Evolutionary conservation across 805 yeast species (phyloP).

Genomic region (Wickerhamiella alocasiicola): DNA sequence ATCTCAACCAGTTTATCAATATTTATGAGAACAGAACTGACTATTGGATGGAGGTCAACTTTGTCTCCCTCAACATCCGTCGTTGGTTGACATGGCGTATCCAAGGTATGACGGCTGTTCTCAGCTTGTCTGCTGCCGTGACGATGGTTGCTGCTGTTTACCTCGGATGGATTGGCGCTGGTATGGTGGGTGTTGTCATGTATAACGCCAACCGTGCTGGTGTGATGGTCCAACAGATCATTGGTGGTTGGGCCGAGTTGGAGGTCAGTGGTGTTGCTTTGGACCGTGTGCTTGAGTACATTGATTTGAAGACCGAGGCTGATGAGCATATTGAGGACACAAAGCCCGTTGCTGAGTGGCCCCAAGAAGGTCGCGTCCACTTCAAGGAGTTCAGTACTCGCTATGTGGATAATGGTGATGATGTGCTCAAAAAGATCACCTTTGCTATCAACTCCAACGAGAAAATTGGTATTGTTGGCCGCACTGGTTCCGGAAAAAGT

Average conservation of each 20-base stretch:
- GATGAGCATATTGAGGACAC: constrained; percentile 51
- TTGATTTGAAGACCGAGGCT: constrained; percentile 70
- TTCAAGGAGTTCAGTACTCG: constrained; percentile 66
- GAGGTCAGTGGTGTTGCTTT: constrained; percentile 88
- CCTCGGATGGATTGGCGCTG: constrained; percentile 57
- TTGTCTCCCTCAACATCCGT: constrained; percentile 70
- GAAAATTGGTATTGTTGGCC: constrained; percentile 89
- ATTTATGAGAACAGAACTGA: constrained; percentile 20
- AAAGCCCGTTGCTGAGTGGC: constrained; percentile 67
- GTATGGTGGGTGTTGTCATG: constrained; percentile 79
- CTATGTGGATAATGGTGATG: constrained; percentile 66
- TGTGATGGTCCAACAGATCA: constrained; percentile 78
- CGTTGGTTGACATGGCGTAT: constrained; percentile 89
- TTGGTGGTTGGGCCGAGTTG: constrained; percentile 83
- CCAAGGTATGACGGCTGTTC: constrained; percentile 70
- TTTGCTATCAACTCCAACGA: constrained; percentile 57
- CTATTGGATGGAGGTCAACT: constrained; percentile 31
- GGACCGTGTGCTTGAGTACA: constrained; percentile 72
- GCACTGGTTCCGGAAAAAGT: constrained; percentile 95
- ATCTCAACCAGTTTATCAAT: constrained; percentile 45
- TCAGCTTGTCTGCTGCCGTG: constrained; percentile 68
- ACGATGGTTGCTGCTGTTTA: constrained; percentile 52
- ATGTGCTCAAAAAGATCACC: constrained; percentile 57
- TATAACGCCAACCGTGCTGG: constrained; percentile 79
- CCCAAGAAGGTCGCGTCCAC: constrained; percentile 50